Evolutionary conservation across 306 rosid species (phyloP), one percentile per base, ranked within the genome.

Genomic region (Urtica urens): DNA sequence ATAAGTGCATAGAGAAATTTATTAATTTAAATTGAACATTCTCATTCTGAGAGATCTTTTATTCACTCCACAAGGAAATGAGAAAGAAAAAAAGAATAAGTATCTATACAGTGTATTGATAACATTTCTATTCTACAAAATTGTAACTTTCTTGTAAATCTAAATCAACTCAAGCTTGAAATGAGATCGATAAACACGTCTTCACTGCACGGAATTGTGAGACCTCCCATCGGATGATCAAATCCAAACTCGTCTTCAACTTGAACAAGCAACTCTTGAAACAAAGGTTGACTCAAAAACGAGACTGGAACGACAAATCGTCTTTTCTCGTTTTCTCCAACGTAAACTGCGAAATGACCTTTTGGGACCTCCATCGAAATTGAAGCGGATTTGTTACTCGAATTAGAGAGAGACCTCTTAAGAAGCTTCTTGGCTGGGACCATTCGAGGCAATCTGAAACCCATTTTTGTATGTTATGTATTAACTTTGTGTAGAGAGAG

Each of bases 141-240:
- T 31, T 31, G 40, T 14, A 10, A 35, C 15, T 35, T 3, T 3
- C n/a, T 35, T 35, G 40, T 35, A 35, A 13, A 7, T 10, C 40
- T 35, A 13, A 14, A 1, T 3, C 39, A 35, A 35, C 15, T 35
- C 11, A 35, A 35, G 40, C 40, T 35, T 7, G 40, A 35, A 16
- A 35, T 35, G 40, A 35, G 40, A 35, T 35, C 40, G 2, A 35
- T 35, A 35, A 35, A 35, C 3, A 16, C n/a, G 0, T 35, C 40
- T 1, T 35, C 40, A 16, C 7, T 35, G 40, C 40, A 35, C 4
- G 40, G 40, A 13, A 35, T 3, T 13, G 40, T 35, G 11, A 35
- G 40, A 13, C 77, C 82, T 3, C 72, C 72, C 72, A 63, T 71
- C 3, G 79, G 78, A 40, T 72, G 88, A 29, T 43, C 27, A 45